Base-by-base conservation (phyloP, 2,329 filamentous ascomycete species). In the Juglanconis juglandina region DNA sequence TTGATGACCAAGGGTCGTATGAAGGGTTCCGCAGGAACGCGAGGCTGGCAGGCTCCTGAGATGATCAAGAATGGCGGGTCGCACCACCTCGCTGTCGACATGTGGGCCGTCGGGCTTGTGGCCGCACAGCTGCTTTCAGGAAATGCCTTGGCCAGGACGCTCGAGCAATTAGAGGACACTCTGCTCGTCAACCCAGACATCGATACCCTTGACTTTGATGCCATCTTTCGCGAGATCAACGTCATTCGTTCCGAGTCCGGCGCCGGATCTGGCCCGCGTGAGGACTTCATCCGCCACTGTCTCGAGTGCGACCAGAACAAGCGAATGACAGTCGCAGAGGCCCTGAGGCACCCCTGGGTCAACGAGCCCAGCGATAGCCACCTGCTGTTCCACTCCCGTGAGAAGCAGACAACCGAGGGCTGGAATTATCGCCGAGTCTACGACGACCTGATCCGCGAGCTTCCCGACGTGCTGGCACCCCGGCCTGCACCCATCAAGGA, bases 61-160 rank as follows among this genome's bases (percentile, higher is more conserved):
- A 67, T 78, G 13, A 61, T 65, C 52, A 67, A 13, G 34, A 63
- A 64, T 2, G 58, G 61, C 3, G 53, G 52, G 2, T 39, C 69
- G 67, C 70, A 81, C 68, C 56, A 67, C 63, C 14, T 74, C 58
- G 55, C 72, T 0, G 77, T 81, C 5, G 82, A 84, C 60, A 77
- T 84, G 30, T 84, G 81, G 81, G 77, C 81, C 4, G 66, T 84
- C 14, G 82, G 82, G 0, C 72, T 82, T 56, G 71, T 84, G 4
- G 66, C 73, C 0, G 60, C 82, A 1, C 71, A 71, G 47, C 62
- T 75, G 6, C 52, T 72, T 9, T 56, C 64, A 1, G 68, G 69
- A 2, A 63, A 59, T 34, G 60, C 71, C 34, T 57, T 66, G 11
- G 48, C 66, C 11, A 2, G 33, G 1, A 30, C 35, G 6, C 59